Conservation (phyloP, 352 stramenopile genomes). For the Pythium dissotocum region DNA sequence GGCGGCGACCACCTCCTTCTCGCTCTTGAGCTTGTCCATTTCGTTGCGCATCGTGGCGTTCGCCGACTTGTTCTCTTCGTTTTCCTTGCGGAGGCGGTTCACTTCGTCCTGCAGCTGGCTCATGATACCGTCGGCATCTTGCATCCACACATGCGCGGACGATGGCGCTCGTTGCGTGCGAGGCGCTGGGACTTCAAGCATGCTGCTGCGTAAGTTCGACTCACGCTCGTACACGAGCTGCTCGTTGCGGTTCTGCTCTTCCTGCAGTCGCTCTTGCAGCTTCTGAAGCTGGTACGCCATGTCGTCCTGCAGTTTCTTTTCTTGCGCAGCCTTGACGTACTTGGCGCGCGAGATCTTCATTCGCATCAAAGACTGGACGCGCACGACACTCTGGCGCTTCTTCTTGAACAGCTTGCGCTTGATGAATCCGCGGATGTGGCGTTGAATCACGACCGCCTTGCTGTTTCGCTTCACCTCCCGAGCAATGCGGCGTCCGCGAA, state of each 20-base stretch:
- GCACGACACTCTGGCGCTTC: slow-evolving; percentile 24
- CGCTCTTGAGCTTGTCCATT: slow-evolving; percentile 66
- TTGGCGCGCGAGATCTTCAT: slow-evolving; percentile 85
- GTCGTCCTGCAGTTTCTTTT: slow-evolving; percentile 83
- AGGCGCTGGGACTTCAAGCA: slow-evolving; percentile 7
- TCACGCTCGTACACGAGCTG: slow-evolving; percentile 57
- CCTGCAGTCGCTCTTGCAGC: slow-evolving; percentile 74
- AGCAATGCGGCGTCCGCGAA: slow-evolving; percentile 55
- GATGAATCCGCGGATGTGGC: slow-evolving; percentile 59
- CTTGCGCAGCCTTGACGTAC: slow-evolving; percentile 69
- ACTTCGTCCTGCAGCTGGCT: slow-evolving; percentile 74
- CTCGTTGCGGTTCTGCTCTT: slow-evolving; percentile 80
- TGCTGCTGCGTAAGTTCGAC: slow-evolving; percentile 29
- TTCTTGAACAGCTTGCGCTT: slow-evolving; percentile 40
- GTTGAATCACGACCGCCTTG: slow-evolving; percentile 68
- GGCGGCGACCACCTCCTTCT: slow-evolving; percentile 72
- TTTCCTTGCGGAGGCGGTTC: slow-evolving; percentile 69
- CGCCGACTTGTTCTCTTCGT: slow-evolving; percentile 60
- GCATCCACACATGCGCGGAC: slow-evolving; percentile 80
- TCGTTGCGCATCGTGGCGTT: slow-evolving; percentile 64
- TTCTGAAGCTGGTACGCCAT: slow-evolving; percentile 85
- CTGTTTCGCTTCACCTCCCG: slow-evolving; percentile 52
- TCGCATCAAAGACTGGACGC: slow-evolving; percentile 62
- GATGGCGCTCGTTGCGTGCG: slow-evolving; percentile 51
- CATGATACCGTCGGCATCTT: slow-evolving; percentile 84